Evolutionary conservation across 805 yeast genomes (phyloP), one percentile per base, ranked within the genome.

Genomic region (Yamadazyma olivae): DNA sequence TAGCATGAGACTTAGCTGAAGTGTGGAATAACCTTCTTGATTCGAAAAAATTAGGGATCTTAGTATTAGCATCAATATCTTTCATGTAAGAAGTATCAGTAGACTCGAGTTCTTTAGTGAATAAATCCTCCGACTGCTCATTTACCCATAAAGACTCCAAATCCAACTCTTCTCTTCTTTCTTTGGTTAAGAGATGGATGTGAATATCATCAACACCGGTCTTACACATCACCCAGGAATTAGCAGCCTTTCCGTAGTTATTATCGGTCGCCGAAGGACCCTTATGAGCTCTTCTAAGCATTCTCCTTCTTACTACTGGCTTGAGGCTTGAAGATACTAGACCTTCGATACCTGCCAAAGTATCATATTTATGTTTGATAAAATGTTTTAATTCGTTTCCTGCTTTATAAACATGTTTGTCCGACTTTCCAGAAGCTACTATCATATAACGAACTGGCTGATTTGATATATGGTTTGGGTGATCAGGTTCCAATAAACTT

Each of bases 181-280:
- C 80, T 4, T 70, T 67, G 0, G 95, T 86, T 50, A 90, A 59
- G 13, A 90, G 58, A 57, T 90, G 95, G 21, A 90, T 71, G 36
- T 69, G 74, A 3, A 88, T 73, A 25, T 77, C 77, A 41, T 81
- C 83, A 2, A 75, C 59, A 6, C 13, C 20, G 1, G 48, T 44
- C 48, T 87, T 88, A 32, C 89, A 66, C 74, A 86, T 77, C 16
- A 86, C 78, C 98, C 98, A 90, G 17, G 85, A 75, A 48, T 87
- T 88, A 4, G 79, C 68, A 5, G 67, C 46, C 9, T 64, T 60
- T 12, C 85, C 83, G 48, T 74, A 80, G 37, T 74, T 78, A 39
- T 73, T 73, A 45, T 76, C 76, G 1, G 71, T 67, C 0, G 79
- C 70, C 34, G 71, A 65, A 5, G 71, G 67, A 12, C 73, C 72